Percentiles rank a stretch among this genome's conserved stretches.
phyloP scores from a whole-genome alignment of 345 rosid genomes.

The Kernera saxatilis region DNA sequence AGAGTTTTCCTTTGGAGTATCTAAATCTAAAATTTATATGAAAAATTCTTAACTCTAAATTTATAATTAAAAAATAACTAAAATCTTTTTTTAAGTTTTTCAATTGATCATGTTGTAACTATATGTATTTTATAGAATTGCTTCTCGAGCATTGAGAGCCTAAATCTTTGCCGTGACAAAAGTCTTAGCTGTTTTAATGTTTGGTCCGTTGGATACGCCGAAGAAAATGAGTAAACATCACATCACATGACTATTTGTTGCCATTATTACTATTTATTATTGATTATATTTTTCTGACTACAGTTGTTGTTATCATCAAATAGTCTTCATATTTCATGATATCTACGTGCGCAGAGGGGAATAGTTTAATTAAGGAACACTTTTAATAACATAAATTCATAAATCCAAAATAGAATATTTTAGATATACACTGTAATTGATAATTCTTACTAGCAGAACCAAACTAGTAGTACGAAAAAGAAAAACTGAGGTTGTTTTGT shows the following conservation, averaged over 20 bases:
- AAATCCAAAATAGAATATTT: not conserved
- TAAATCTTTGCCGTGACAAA: too few relatives aligned
- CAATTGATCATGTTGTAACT: too few relatives aligned
- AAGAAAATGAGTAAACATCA: slow-evolving; percentile 7
- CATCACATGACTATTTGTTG: slow-evolving; percentile 27
- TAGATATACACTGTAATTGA: not conserved
- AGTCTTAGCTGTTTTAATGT: too few relatives aligned
- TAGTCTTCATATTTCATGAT: slow-evolving; percentile 3
- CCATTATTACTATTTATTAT: not conserved
- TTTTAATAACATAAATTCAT: not conserved
- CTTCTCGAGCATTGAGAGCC: too few relatives aligned
- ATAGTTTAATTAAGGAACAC: not conserved
- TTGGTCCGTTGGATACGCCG: slow-evolving; percentile 25
- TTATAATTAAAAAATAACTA: too few relatives aligned
- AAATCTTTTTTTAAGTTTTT: too few relatives aligned
- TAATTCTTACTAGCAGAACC: not conserved
- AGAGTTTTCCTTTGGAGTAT: too few relatives aligned
- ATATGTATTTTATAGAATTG: too few relatives aligned
- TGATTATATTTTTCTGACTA: slow-evolving; percentile 3
- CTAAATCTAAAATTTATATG: too few relatives aligned
- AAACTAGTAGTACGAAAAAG: not conserved
- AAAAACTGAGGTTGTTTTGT: too few relatives aligned
- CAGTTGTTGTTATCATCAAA: slow-evolving; percentile 4
- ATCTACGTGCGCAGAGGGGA: not conserved
- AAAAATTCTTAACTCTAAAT: too few relatives aligned